These are phyloP conservation scores for Aurantiochytrium sp. DNA, from an alignment of 108 stramenopile species.

Conservation along the genomic window DNA sequence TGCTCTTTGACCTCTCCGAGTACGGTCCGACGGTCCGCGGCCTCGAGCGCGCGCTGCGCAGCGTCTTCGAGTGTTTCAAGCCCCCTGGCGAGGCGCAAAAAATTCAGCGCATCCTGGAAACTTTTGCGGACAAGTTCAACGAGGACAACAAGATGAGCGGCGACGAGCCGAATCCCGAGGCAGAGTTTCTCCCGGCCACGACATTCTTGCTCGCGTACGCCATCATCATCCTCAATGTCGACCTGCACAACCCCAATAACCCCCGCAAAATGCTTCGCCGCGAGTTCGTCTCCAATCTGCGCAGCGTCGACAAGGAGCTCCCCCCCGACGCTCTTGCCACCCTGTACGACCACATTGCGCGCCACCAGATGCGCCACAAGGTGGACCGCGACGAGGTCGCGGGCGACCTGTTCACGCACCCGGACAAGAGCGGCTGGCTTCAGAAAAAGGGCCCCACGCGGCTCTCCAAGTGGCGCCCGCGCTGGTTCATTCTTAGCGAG, in stretches of 20 bases:
- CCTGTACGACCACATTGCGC: background rate
- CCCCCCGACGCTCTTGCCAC: background rate
- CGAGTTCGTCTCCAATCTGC: background rate
- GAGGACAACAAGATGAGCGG: background rate
- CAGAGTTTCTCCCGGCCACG: background rate
- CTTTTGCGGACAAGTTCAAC: constrained; percentile 21
- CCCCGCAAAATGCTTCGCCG: constrained; percentile 1
- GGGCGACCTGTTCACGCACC: constrained; percentile 11
- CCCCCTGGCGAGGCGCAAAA: constrained; percentile 16
- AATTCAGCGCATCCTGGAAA: background rate
- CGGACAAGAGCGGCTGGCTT: constrained; percentile 13
- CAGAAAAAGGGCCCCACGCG: background rate
- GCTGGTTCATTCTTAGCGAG: background rate
- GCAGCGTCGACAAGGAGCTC: background rate
- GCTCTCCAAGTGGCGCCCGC: background rate
- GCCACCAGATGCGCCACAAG: background rate
- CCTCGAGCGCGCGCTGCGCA: background rate
- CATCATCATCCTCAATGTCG: background rate
- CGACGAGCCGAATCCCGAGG: background rate
- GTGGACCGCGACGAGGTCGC: constrained; percentile 23
- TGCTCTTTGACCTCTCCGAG: background rate
- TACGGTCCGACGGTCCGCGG: background rate
- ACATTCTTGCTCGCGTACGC: background rate
- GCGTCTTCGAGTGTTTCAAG: background rate
- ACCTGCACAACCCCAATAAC: constrained; percentile 25